Evolutionary conservation across 352 stramenopile genomes (phyloP), one percentile per base, ranked within the genome.

Genomic region (Phytophthora uliginosa): DNA sequence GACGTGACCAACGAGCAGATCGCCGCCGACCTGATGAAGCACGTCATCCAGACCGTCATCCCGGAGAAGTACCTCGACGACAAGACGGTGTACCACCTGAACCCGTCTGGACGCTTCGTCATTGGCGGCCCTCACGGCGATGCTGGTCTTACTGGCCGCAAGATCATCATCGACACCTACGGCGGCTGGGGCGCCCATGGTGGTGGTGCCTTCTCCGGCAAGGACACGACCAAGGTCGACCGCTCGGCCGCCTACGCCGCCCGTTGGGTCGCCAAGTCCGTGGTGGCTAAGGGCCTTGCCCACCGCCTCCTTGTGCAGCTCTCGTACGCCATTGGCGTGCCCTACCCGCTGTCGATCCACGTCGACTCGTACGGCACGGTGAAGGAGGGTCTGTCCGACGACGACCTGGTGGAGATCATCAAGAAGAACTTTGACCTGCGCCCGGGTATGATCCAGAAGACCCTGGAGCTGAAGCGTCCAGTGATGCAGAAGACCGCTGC

Each of bases 131-230:
- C 98, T 22, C 98, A 99, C 85, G 98, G 98, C 63, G 98, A 99
- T 85, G 98, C 98, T 34, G 98, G 98, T 81, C 86, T 99, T 2
- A 99, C 98, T 26, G 98, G 98, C 65, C 93, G 98, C 55, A 99
- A 99, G 89, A 99, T 99, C 77, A 98, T 99, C 72, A 98, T 98
- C n/a, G 95, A 99, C 86, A 99, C 97, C 3, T 99, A 99, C 84
- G 98, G 98, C 57, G 98, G 98, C 68, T 99, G 98, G 98, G 98
- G 98, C 48, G 97, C 97, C 50, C 98, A 99, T 83, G 98, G 98
- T 80, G 98, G 98, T 61, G 98, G 98, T 80, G 97, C 98, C 48
- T 99, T 99, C 86, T 99, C 97, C 33, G 98, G 98, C 65, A 99
- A 99, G 91, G 98, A 99, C 86, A 98, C 97, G 52, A 99, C 97